phyloP scores from a whole-genome alignment of 1,284 basidiomycete genomes.

The Ceratorhiza oryzae-sativae region DNA sequence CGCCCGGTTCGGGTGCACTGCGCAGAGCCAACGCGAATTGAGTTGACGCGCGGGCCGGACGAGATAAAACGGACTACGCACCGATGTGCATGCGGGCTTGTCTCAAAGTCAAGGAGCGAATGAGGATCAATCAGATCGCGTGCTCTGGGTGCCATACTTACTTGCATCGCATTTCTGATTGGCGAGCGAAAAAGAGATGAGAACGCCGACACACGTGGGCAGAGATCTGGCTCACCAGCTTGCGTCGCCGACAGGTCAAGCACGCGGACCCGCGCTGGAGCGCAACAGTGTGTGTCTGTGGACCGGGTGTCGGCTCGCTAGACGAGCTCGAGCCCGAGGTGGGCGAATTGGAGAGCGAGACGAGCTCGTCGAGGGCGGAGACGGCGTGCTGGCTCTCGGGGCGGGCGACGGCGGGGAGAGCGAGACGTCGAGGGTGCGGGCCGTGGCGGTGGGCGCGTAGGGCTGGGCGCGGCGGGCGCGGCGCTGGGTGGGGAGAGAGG shows the following conservation, averaged over 20 bases:
- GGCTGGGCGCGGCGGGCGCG: conserved; percentile 17
- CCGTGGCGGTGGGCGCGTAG: not conserved
- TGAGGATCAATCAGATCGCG: not conserved
- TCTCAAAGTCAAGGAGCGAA: not conserved
- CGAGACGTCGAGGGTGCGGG: not conserved
- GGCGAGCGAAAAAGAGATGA: not conserved
- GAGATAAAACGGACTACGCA: conserved; percentile 11
- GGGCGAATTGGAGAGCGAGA: not conserved
- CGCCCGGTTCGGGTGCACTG: conserved; percentile 54
- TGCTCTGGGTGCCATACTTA: not conserved
- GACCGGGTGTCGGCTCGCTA: not conserved
- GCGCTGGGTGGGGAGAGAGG: conserved; percentile 1
- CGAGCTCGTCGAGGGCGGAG: not conserved
- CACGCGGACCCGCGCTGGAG: conserved; percentile 40
- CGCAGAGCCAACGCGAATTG: not conserved
- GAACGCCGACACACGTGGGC: conserved; percentile 37
- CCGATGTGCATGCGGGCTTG: conserved; percentile 29
- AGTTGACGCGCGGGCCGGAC: not conserved
- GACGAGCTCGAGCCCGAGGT: not conserved
- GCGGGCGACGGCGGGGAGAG: not conserved
- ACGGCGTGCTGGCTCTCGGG: not conserved
- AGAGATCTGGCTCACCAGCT: conserved; percentile 76
- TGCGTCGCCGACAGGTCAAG: conserved; percentile 63
- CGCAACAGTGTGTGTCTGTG: not conserved
- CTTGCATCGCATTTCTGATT: conserved; percentile 37